Evolutionary conservation across 1,284 basidiomycete genomes (phyloP), one percentile per base, ranked within the genome.

Genomic region (Puccinia novopanici): DNA sequence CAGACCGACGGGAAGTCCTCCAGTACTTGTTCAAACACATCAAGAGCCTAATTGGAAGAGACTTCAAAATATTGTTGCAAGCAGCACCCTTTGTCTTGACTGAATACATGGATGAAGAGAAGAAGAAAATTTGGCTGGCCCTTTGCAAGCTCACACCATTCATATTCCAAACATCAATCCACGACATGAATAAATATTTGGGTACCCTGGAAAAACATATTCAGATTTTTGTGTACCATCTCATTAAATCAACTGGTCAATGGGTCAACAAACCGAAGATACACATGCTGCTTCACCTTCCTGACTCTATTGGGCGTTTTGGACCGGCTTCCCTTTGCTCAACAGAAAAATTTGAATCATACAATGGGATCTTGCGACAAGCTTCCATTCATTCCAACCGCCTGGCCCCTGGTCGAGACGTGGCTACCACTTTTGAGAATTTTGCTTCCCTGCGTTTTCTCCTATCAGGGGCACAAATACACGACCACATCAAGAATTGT

Each of bases 181-280:
- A 75, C 0, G 75, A 87, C 81, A 82, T 87, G 40, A 82, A 86
- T 42, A 27, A 12, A 10, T 85, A 86, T 80, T 6, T 84, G 27
- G 86, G 86, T 70, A 37, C 85, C 84, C n/a, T 71, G 10, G 52
- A 83, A 9, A 3, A 48, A 1, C 84, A 82, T 54, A 86, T 87
- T 30, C 48, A 86, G 0, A 34, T 83, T 13, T 86, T 87, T 74
- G 82, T 87, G 0, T 34, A 84, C 0, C 81, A 82, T 9, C 84
- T 85, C 0, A 84, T 84, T 0, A 75, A 50, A 0, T 86, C 84
- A 84, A 85, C 84, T 1, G 71, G 72, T 6, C 83, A 81, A 0
- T 87, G 86, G 87, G 86, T 87, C 80, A 87, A 87, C 81, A 87
- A 88, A 78, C 85, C 86, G 0, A 88, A 88, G 75, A 87, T 85